Conservation (phyloP, 2,329 filamentous ascomycete species). For the Elsinoe perseae region DNA sequence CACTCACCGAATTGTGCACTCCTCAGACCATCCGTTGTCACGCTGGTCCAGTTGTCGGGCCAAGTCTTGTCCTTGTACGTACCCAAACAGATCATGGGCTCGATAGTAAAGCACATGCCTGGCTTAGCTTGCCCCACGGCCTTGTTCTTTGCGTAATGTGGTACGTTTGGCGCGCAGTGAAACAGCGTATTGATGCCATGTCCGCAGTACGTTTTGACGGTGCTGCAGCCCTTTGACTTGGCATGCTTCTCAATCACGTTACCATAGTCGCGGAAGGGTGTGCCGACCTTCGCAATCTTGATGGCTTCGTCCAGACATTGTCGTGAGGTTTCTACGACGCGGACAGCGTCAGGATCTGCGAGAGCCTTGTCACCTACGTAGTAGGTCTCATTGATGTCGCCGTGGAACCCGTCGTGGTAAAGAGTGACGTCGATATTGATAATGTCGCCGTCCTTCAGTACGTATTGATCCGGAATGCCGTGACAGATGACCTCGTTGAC, state of each 20-base stretch:
- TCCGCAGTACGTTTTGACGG: conserved; percentile 92
- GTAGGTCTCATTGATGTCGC: conserved; percentile 96
- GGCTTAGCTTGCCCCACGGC: conserved; percentile 87
- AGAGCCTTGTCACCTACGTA: conserved; percentile 87
- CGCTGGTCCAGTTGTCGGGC: conserved; percentile 98
- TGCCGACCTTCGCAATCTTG: conserved; percentile 84
- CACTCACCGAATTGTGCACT: conserved; percentile 83
- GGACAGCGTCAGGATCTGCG: conserved; percentile 75
- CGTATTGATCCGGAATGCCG: conserved; percentile 87
- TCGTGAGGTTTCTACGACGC: conserved; percentile 82
- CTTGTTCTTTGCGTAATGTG: conserved; percentile 98
- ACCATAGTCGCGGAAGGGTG: conserved; percentile 84
- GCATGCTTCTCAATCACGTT: conserved; percentile 94
- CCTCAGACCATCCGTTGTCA: conserved; percentile 77
- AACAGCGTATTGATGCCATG: conserved; percentile 93
- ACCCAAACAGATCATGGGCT: conserved; percentile 94
- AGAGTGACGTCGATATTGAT: conserved; percentile 94
- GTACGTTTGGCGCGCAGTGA: conserved; percentile 87
- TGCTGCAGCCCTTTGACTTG: conserved; percentile 75
- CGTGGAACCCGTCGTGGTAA: conserved; percentile 91
- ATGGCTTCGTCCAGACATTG: conserved; percentile 89
- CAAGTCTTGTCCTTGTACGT: conserved; percentile 89
- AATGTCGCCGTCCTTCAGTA: conserved; percentile 86
- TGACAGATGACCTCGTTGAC: conserved; percentile 97
- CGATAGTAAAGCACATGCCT: conserved; percentile 98